Evolutionary conservation across 148 eudicot species (phyloP), one percentile per base, ranked within the genome.

Genomic region (Arbutus unedo): DNA sequence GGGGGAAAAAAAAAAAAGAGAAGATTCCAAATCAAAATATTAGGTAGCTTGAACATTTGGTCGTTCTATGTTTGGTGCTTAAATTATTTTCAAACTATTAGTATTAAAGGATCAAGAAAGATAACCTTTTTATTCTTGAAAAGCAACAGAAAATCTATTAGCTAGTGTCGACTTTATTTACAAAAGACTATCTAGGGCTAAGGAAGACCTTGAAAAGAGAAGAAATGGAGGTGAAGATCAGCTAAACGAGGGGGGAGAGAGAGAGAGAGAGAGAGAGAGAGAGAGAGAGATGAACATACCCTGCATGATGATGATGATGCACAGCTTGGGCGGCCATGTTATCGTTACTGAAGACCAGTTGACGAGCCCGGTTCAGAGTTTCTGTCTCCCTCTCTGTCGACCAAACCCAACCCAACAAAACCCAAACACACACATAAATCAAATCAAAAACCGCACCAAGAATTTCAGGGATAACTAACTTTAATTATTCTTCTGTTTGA

Each of bases 331-430:
- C 78, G 50, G 89, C 82, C 74, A 89, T 64, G 87, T 84, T 88
- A 84, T 96, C 97, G 85, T 90, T 89, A 45, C 83, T 87, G 86
- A 91, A 94, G 79, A 96, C 99, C 82, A 96, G 93, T 73, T 96
- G 99, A 79, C 99, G 98, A 89, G 99, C 99, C 70, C 90, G 90
- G 89, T 96, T 93, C 84, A 96, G 92, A 48, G 97, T 90, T 85
- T 96, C 99, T 60, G 97, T 96, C 93, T 96, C 99, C 86, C 99
- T 92, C 84, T 96, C 99, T 96, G 94, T 72, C 31, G 82, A 85
- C 53, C 55, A 16, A 54, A 49, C 70, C 2, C 60, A 19, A 0
- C 64, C 18, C 64, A 59, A 5, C 38, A 31, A 31, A 31, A 31
- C 38, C 38, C 38, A 25, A 70, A 62, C 25, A n/a, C 64, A 25